Conservation (phyloP, 163 green algal genomes). For the Scenedesmus sp. region DNA sequence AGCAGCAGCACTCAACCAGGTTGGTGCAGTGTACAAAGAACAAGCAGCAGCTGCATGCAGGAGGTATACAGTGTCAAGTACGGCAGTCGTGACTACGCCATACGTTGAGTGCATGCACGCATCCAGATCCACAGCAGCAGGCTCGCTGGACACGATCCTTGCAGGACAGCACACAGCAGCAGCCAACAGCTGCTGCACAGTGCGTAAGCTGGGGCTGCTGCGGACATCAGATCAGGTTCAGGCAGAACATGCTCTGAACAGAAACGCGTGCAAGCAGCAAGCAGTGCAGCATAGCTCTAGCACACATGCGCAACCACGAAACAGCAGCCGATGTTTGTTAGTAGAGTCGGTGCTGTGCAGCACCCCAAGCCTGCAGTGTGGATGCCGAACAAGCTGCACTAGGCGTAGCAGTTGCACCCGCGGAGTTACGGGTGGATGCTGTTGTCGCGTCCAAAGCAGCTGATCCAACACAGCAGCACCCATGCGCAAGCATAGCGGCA, state of each 20-base stretch:
- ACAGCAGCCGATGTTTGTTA: neutral
- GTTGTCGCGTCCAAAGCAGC: no score
- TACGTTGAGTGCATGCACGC: neutral
- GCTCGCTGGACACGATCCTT: neutral
- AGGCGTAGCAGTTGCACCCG: no score
- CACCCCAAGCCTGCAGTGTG: no score
- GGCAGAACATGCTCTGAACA: no score
- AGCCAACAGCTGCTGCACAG: neutral
- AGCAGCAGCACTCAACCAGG: slow-evolving; percentile 45
- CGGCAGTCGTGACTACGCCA: neutral
- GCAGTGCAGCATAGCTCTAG: neutral
- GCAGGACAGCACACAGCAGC: neutral
- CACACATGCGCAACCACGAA: neutral
- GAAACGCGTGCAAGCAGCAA: neutral
- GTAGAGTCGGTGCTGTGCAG: no score
- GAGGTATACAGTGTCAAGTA: neutral
- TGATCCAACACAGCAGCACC: neutral
- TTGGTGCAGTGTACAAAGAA: neutral
- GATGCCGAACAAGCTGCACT: no score
- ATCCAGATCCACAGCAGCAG: neutral
- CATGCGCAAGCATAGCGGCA: neutral
- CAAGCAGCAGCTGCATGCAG: neutral
- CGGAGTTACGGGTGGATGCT: no score
- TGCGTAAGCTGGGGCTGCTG: neutral
- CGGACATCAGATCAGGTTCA: neutral